Base-by-base conservation (phyloP, 208 protist species). In the Naegleria lovaniensis region DNA sequence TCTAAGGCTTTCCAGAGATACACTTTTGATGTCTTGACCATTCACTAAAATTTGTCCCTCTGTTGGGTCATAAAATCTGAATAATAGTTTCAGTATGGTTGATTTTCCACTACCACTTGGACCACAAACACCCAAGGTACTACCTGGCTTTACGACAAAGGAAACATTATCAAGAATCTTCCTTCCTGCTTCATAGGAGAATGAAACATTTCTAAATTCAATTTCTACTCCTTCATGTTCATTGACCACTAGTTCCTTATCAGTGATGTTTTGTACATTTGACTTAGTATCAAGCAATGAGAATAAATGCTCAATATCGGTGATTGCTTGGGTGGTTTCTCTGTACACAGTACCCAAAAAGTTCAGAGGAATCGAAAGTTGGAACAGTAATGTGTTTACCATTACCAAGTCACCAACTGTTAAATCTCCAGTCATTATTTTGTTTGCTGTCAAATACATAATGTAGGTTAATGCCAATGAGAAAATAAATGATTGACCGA, bases 331-430 rank as follows among this genome's bases (percentile, higher is more conserved):
- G 90, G 97, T 96, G 19, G 98, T 92, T 91, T 97, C 96, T 40
- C 98, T 94, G 93, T 98, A 99, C 52, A 98, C 96, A 92, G 97
- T 97, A 88, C 98, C 98, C 41, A 99, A 95, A 92, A 96, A 98
- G 92, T 98, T 98, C n/a, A 99, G 95, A n/a, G 98, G 98, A 90
- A 96, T 95, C 92, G 98, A 98, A 25, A 99, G 95, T 94, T 99
- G 97, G 92, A 98, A 94, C 3, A 99, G 92, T 38, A 99, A 95
- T 33, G 95, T 95, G 91, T 98, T 96, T 5, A 98, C 95, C 16
- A 98, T 93, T 41, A 98, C 97, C 85, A 98, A 95, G 91, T 98
- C 97, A 39, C 97, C 97, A n/a, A 98, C 96, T 15, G 95, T 97
- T 95, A 98, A 96, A 33, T 93, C 91, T 55, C 96, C 96, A 6